Base-by-base conservation (phyloP, 345 rosid species). In the Lagerstroemia speciosa region DNA sequence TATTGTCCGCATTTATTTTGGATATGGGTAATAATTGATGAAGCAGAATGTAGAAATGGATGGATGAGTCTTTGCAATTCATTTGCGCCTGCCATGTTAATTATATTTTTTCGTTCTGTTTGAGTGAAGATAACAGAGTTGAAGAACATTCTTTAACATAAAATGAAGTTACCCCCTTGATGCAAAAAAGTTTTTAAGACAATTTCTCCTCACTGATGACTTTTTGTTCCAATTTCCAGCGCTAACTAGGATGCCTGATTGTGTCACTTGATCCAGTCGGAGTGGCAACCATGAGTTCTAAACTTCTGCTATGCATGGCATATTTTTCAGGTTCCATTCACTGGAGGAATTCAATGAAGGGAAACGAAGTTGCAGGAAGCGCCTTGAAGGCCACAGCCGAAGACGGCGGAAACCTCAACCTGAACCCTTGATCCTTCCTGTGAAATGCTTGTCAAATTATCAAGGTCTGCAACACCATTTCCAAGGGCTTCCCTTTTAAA, bases 341-440 rank as follows among this genome's bases (percentile, higher is more conserved):
- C 72, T 81, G 68, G 87, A 84, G 75, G 85, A 81, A 61, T 84
- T 84, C 74, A 85, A 84, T 33, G 87, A 84, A 72, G 85, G 87
- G 55, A 84, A 81, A 72, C 69, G 87, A 76, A 84, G 87, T 67
- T 84, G 87, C 82, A 79, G 87, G 75, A 84, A 79, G 69, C 87
- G 85, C 22, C 85, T 84, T 22, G 87, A 81, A 50, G 87, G 87
- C 41, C 87, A 84, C 70, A 84, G 81, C 72, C 64, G 83, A 66
- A 77, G 85, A 57, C 66, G 85, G 60, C 74, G 87, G 67, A 84
- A 84, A 71, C 83, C 87, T 68, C 85, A 79, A 74, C 79, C 85
- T 0, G 83, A 77, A 31, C 78, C 74, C 24, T 73, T 77, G 37
- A 64, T 76, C 2, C 76, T 64, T 33, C 14, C 79, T 45, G 74